Base-by-base conservation (phyloP, 75 land plant genomes). In the Larix kaempferi region DNA sequence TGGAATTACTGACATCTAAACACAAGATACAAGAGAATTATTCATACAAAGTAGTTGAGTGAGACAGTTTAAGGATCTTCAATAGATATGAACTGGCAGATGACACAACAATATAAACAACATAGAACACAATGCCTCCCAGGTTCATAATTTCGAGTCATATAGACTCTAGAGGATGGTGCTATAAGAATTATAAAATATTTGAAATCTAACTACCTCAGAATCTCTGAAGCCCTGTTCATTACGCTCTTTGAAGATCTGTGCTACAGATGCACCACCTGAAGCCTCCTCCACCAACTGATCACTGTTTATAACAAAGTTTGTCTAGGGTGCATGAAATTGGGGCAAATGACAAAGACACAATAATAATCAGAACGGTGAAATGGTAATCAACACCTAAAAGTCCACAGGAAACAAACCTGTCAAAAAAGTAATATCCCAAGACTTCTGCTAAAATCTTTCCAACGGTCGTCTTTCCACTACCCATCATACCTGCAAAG, bases 381-480 rank as follows among this genome's bases (percentile, higher is more conserved):
- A 57, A 59, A 61, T 23, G 35, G 10, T 10, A 37, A 54, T 22
- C 23, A 5, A 33, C 8, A 41, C 14, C 26, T 14, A 39, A 37
- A 44, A 67, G 16, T 17, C 41, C 10, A n/a, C 73, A 4, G 59
- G 49, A 64, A 39, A 64, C 57, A 19, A 39, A 94, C 99, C 99
- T 92, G 84, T 96, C 99, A 73, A 81, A 85, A 78, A 90, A 94
- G n/a, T 87, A 79, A 71, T 94, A 94, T 17, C 86, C 91, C 55
- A 96, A 86, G 27, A 78, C 87, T 71, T 92, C 87, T 22, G 99
- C 77, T 73, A 96, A 79, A 19, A 90, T 76, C 83, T 87, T 94
- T 39, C 99, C 99, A 14, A 96, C 92, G 10, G 97, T 94, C n/a
- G 89, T 86, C 76, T 96, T 96, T 11, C 99, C 99, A 77, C 89